phyloP scores from a whole-genome alignment of 768 basidiomycete genomes.

The Pleurotus tuber-regium region DNA sequence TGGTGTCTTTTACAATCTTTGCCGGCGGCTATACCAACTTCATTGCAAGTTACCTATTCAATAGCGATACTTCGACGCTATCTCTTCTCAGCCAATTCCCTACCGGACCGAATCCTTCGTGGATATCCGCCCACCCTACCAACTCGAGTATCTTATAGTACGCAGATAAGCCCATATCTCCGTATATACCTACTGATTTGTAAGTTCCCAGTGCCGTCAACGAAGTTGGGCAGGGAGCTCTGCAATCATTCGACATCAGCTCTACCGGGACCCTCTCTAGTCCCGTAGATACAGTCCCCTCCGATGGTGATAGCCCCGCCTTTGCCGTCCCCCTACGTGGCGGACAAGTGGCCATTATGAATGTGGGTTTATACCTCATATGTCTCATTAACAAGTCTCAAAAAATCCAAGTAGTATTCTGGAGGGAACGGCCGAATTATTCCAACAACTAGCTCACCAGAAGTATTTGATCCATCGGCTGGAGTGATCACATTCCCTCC shows the following conservation, averaged over 20 bases:
- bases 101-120: constrained; percentile 53
- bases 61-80: constrained; percentile 44
- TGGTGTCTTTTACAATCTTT: constrained; percentile 69
- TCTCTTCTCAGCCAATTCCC: constrained; percentile 46
- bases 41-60: constrained; percentile 63
- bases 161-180: constrained; percentile 19
- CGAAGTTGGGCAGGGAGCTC: constrained; percentile 41
- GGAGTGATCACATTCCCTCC: constrained; percentile 54
- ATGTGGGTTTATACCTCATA: constrained; percentile 34
- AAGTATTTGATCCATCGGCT: constrained; percentile 31
- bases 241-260: constrained; percentile 59
- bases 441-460: constrained; percentile 38
- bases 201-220: constrained; percentile 52
- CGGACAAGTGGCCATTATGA: constrained; percentile 58
- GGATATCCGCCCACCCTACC: constrained; percentile 56
- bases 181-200: background rate
- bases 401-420: constrained; percentile 35
- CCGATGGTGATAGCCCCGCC: constrained; percentile 51
- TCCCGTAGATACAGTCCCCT: constrained; percentile 41
- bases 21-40: constrained; percentile 66
- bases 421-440: constrained; percentile 55
- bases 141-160: constrained; percentile 64
- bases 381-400: background rate
- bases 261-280: constrained; percentile 41
- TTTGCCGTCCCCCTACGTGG: constrained; percentile 49